Evolutionary conservation across 352 stramenopile genomes (phyloP), one percentile per base, ranked within the genome.

Genomic region (Globisporangium spinosum): DNA sequence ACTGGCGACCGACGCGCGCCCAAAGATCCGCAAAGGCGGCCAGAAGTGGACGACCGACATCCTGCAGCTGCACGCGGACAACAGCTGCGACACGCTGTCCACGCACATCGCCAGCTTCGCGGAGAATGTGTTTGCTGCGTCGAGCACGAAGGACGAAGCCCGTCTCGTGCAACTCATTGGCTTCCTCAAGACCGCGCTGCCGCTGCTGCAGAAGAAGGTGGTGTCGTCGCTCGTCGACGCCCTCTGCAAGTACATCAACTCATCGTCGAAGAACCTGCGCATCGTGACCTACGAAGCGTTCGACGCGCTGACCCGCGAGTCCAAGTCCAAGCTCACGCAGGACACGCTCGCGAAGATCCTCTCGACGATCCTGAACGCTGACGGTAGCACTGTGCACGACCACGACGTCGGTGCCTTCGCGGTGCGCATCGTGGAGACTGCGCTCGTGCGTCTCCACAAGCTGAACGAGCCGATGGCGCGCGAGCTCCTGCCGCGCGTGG

Each of bases 71-170:
- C 89, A 95, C 69, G 78, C 81, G 8, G 78, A 86, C 43, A 73
- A 83, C 69, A 77, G 88, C 60, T 92, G 83, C 69, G 85, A 96
- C 67, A 70, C 82, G 34, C 81, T 96, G 20, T 94, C 89, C 15
- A 96, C 85, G 29, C 89, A 96, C 74, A 94, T 94, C 54, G 89
- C 89, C 29, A 91, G 84, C 72, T 96, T 96, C 68, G 80, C 81
- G 3, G 85, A 93, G 73, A 94, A 94, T 68, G 85, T 94, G 17
- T 84, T 96, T 15, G 75, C 82, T 8, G 75, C 78, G 22, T 79
- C 77, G 3, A 83, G 79, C 43, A 74, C 74, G 40, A 94, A 94
- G 67, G 85, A 94, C 61, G 84, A 92, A 32, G 77, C 88, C 62
- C 73, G 80, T 1, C 77, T 95, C 17, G 80, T 96, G 65, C 77